Evolutionary conservation across 2,329 filamentous ascomycete species (phyloP).

Genomic region (Scorias spongiosa): DNA sequence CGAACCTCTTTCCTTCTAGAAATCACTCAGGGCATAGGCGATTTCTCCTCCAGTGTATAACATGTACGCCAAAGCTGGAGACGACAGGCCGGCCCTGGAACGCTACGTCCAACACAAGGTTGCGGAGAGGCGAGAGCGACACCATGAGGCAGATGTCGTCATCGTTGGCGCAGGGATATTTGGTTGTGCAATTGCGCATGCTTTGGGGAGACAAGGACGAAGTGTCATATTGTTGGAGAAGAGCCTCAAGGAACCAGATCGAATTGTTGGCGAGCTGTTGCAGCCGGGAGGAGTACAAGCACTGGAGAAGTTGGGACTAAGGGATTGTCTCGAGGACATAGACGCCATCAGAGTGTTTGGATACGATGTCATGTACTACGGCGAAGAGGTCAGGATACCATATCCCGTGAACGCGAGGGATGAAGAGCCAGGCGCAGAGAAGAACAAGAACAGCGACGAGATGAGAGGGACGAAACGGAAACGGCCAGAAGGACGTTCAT

Average conservation of each 20-base stretch:
- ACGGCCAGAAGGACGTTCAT: conserved; percentile 58
- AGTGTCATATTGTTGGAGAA: conserved; percentile 82
- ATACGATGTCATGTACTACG: conserved; percentile 76
- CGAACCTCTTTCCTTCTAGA: no score
- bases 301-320: conserved; percentile 64
- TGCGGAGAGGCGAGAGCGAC: conserved; percentile 30
- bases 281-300: conserved; percentile 83
- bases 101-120: background rate
- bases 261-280: conserved; percentile 88
- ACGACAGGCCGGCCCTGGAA: background rate
- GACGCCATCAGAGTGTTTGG: conserved; percentile 71
- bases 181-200: conserved; percentile 71
- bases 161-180: conserved; percentile 85
- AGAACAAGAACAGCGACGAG: conserved; percentile 18
- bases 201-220: conserved; percentile 75
- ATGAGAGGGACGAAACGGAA: conserved; percentile 22
- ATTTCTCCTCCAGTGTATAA: no score
- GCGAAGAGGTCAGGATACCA: conserved; percentile 55
- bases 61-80: background rate
- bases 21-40: no score
- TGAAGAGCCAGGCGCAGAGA: conserved; percentile 15
- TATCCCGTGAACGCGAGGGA: conserved; percentile 51
- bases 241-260: conserved; percentile 80
- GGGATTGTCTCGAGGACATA: conserved; percentile 72
- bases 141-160: conserved; percentile 64